Evolutionary conservation across 192 early-diverging fungal genomes (phyloP), one percentile per base, ranked within the genome.

Genomic region (Podila epicladia): DNA sequence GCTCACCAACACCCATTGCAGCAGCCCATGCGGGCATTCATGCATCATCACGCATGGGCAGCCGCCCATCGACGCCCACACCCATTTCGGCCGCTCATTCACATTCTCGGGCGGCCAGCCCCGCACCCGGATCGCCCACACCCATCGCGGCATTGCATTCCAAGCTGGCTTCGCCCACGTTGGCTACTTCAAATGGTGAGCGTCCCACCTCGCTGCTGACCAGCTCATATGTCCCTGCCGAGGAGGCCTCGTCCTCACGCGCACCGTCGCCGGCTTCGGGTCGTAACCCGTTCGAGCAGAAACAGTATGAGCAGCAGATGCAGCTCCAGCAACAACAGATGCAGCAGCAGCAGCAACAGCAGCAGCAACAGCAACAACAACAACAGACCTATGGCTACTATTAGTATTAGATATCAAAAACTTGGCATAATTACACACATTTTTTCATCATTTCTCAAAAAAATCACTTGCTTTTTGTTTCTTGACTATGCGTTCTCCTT

Each of bases 1-100:
- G 68, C 2, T 71, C 74, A 29, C 68, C 74, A 35, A 77, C 74
- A n/a, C 74, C 74, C 12, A 78, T 78, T 19, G 75, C 75, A 2
- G 64, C 64, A 9, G 75, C 75, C 0, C 64, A 77, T 35, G 31
- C 24, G 3, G 59, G 59, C 7, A n/a, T n/a, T n/a, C n/a, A n/a
- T n/a, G n/a, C n/a, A n/a, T n/a, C n/a, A n/a, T n/a, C n/a, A n/a
- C n/a, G n/a, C n/a, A n/a, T 45, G 41, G 41, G 41, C 11, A 45
- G 41, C 41, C 53, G 53, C 24, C 53, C 53, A 24, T 55, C 53
- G n/a, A 55, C 53, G 5, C 53, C 53, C 6, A 55, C 53, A 55
- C 53, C 53, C 53, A 55, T 55, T 11, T n/a, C 53, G 9, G 53
- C 53, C n/a, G 24, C 24, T 2, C n/a, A 55, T 55, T 19, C 53